Evolutionary conservation across 148 eudicot genomes (phyloP).

Genomic region (Rhododendron molle): DNA sequence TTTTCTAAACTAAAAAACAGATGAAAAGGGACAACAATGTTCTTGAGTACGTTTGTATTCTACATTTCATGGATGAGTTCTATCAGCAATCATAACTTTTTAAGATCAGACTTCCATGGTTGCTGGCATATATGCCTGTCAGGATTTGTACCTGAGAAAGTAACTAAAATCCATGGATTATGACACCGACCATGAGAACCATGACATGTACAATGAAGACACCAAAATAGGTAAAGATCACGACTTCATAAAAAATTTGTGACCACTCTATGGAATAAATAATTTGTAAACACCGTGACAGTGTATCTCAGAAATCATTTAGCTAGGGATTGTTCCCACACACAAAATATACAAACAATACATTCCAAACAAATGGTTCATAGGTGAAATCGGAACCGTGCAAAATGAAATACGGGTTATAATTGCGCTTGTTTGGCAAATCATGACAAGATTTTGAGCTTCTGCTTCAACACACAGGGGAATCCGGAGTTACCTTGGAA

Average conservation of each 20-base stretch:
- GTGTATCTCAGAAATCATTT: background rate
- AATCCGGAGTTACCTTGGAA: slow-evolving; percentile 52
- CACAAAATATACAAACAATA: background rate
- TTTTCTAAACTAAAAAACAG: background rate
- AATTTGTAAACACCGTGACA: background rate
- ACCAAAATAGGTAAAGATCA: background rate
- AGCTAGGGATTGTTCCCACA: background rate
- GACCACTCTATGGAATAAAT: background rate
- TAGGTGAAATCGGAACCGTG: background rate
- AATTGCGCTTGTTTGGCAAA: background rate
- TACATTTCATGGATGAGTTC: background rate
- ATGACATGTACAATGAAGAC: background rate
- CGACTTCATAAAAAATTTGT: background rate
- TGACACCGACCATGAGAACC: background rate
- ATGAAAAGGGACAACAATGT: background rate
- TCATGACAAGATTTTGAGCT: background rate
- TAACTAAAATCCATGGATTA: background rate
- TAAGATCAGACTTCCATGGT: background rate
- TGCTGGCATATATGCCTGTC: background rate
- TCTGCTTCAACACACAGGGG: background rate
- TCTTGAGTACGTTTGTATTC: background rate
- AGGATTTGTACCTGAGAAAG: background rate
- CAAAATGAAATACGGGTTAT: background rate
- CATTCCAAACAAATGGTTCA: background rate
- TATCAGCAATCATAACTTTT: background rate